A percentile compares a stretch with the other conserved stretches of the same genome.
Conservation (phyloP, 441 rosid genomes). For the Erodium trifolium region DNA sequence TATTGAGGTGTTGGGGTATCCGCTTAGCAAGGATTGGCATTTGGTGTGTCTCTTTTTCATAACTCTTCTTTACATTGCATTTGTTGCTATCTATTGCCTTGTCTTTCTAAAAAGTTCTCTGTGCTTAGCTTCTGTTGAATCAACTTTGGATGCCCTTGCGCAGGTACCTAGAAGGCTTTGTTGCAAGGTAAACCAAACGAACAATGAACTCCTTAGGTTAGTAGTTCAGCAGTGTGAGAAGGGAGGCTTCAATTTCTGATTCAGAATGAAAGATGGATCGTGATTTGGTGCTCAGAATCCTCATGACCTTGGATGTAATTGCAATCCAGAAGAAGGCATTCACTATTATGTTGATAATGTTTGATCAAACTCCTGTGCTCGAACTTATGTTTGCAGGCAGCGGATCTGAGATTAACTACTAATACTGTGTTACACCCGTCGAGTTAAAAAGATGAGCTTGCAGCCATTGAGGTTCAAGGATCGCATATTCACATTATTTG, state of each 20-base stretch:
- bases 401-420: too few relatives aligned
- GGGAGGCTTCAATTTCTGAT: conserved; percentile 40
- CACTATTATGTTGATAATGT: too few relatives aligned
- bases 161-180: conserved; percentile 58
- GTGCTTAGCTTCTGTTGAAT: background rate
- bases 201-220: conserved; percentile 41
- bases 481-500: too few relatives aligned
- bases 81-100: background rate
- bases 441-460: too few relatives aligned
- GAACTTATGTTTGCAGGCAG: too few relatives aligned
- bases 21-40: conserved; percentile 61
- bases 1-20: conserved; percentile 40
- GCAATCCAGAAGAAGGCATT: too few relatives aligned
- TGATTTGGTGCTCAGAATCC: conserved; percentile 9
- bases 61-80: background rate
- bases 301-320: background rate
- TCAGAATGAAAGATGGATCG: conserved; percentile 23
- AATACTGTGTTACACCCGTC: too few relatives aligned
- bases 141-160: background rate
- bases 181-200: conserved; percentile 30
- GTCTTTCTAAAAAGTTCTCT: background rate
- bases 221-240: conserved; percentile 62
- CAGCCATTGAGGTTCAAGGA: too few relatives aligned
- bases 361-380: too few relatives aligned
- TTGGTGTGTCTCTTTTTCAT: conserved; percentile 39